Base-by-base conservation (phyloP, 2,329 filamentous ascomycete species). In the Clarireedia paspali region DNA sequence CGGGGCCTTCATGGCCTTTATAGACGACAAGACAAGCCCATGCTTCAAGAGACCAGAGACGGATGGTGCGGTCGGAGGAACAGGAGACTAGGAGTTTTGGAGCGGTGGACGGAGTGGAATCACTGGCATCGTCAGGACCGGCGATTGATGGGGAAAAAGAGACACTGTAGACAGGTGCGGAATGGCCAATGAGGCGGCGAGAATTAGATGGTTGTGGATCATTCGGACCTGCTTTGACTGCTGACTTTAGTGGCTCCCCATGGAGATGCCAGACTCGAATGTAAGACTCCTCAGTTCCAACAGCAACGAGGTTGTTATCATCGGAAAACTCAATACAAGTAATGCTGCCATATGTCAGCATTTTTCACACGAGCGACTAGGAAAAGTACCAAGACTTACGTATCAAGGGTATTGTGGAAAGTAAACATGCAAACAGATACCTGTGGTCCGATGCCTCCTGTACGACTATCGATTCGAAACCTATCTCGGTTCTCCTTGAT, bases 391-490 rank as follows among this genome's bases (percentile, higher is more conserved):
- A 71, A 6, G 4, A 54, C 82, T 75, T 74, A 91, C 89, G 84
- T 88, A 71, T 95, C 91, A 60, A 91, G 85, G 0, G 89, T 95
- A 71, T 99, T 99, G 75, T 99, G 94, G 68, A 97, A 96, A 0
- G 94, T 99, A 70, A 95, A 96, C 88, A 97, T 97, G 76, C 89
- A 94, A 24, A 95, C 86, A 66, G 91, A 95, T 58, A 96, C 79
- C 26, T 85, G 85, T 54, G 90, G 83, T 14, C 91, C 90, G 50
- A 91, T 81, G 7, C 91, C 92, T 15, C 90, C 89, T 12, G 88
- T 92, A 36, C 88, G 83, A 20, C 85, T 83, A 58, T 95, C 89
- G 56, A 97, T 92, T 68, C 84, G 87, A 70, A 96, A 95, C 17
- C 92, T 82, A 66, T 97, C 92, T 23, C 94, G 84, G 66, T 95